Evolutionary conservation across 352 stramenopile species (phyloP), one percentile per base, ranked within the genome.

Genomic region (Chrysophaeum taylorii): DNA sequence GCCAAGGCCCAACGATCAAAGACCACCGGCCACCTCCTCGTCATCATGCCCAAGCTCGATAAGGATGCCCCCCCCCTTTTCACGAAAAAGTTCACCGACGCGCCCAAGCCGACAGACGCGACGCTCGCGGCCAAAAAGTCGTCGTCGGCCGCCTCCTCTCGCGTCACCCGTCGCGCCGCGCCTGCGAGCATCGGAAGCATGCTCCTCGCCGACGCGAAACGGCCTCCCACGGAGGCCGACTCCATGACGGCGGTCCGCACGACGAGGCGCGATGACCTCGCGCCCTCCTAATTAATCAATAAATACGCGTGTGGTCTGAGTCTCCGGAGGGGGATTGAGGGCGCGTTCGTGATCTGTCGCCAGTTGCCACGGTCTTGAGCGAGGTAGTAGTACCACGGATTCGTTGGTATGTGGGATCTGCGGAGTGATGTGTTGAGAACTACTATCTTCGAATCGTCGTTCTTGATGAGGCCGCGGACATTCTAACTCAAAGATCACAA

Each of bases 11-110:
- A 78, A 62, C 76, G 75, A 64, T 79, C 64, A 60, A 78, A 53
- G 39, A 41, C 43, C 29, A 61, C 39, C 23, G 38, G 62, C 16
- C 64, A 85, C 73, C 79, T 92, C 52, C 64, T 85, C 45, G 37
- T 92, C 25, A 82, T 73, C 9, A 89, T 90, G 84, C 82, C 83
- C 15, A 90, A 89, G 68, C 54, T 83, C 14, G 50, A 86, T 74
- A 33, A 64, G 57, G 38, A 63, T n/a, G 43, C 64, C 5, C 2
- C 2, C 9, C 9, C 42, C 25, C 27, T 71, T 7, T 71, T 50
- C 18, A 69, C 29, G 23, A 15, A 23, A 31, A 71, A 61, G 53
- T 9, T n/a, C 1, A 61, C 50, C 14, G 14, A 62, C 29, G 41
- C 25, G 25, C 4, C 66, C 53, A 29, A 7, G 60, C n/a, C 21